Evolutionary conservation across 805 yeast species (phyloP), one percentile per base, ranked within the genome.

Genomic region (Pichia cabralensis): DNA sequence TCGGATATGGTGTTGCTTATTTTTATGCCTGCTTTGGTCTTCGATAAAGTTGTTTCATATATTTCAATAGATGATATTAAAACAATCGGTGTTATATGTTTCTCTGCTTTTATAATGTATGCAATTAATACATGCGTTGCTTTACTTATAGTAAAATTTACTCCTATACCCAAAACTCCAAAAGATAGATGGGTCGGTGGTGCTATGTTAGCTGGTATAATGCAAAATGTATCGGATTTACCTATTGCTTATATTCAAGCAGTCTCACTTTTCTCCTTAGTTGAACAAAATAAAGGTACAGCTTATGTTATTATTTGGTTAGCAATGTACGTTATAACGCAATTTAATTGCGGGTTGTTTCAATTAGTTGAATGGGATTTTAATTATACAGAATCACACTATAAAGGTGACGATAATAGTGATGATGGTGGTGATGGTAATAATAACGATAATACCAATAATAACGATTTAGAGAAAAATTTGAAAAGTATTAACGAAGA

Each of bases 221-320:
- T 80, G 56, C 84, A 84, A 22, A 80, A 80, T 51, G 80, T 80
- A 30, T 70, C 81, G 22, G 92, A 80, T 50, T 61, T 80, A 31
- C 92, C 92, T 1, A 79, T 80, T 43, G 88, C 89, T 0, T 80
- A 78, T 48, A 47, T 80, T 31, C 84, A 78, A 46, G 78, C 82
- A 1, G 61, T 80, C 52, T 69, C 72, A 2, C 37, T 50, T 10
- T 55, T 57, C 30, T 67, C 70, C 12, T 26, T 29, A 3, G 46
- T 31, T 5, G 44, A 55, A 42, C 53, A 46, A 20, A 48, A 56
- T 30, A 55, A 56, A 35, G 76, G 81, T 28, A 58, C 59, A 1
- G 77, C 78, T 2, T 73, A 71, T 48, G 73, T 73, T 22, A 67
- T 71, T 51, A 72, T 73, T 33, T 73, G 71, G 55, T 55, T 72